Percentiles rank a stretch among this genome's conserved stretches.
These are phyloP conservation scores for Glycyrrhiza uralensis DNA, from an alignment of 306 rosid genomes.

Conservation along the genomic window DNA sequence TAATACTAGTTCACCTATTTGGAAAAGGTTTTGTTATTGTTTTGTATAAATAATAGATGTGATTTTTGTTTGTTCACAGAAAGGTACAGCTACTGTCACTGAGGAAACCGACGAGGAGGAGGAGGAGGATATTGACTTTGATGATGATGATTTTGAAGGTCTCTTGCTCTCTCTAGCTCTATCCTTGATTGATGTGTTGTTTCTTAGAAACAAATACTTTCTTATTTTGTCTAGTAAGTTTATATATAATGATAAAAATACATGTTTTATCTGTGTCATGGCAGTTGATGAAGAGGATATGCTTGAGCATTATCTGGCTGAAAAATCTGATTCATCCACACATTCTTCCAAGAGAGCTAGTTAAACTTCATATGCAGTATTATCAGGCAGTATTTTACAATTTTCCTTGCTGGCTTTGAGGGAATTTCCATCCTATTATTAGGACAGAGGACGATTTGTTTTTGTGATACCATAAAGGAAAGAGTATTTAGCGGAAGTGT, in stretches of 20 bases:
- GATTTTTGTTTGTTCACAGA: constrained; percentile 41
- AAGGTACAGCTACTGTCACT: constrained; percentile 52
- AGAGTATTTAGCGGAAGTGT: constrained; percentile 14
- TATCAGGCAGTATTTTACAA: not conserved
- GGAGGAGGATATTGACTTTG: constrained; percentile 81
- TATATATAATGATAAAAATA: not conserved
- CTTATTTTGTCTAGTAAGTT: not conserved
- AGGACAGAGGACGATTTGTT: constrained; percentile 9
- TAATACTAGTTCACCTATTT: not conserved
- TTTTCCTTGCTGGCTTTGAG: not conserved
- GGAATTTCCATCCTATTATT: constrained; percentile 11
- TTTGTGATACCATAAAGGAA: constrained; percentile 4
- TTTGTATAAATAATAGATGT: not conserved
- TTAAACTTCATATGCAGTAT: constrained; percentile 32
- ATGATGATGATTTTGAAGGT: constrained; percentile 96
- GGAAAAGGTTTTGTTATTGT: not conserved
- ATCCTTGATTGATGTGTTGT: not conserved
- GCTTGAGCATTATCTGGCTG: constrained; percentile 98
- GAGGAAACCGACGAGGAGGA: constrained; percentile 81
- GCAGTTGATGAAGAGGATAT: constrained; percentile 97
- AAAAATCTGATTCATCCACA: constrained; percentile 68
- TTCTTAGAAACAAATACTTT: not conserved
- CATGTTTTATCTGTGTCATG: constrained; percentile 20
- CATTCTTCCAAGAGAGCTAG: constrained; percentile 57
- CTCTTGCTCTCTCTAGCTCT: not conserved